Evolutionary conservation across 257 asterid genomes (phyloP).

Genomic region (Mitragyna speciosa): DNA sequence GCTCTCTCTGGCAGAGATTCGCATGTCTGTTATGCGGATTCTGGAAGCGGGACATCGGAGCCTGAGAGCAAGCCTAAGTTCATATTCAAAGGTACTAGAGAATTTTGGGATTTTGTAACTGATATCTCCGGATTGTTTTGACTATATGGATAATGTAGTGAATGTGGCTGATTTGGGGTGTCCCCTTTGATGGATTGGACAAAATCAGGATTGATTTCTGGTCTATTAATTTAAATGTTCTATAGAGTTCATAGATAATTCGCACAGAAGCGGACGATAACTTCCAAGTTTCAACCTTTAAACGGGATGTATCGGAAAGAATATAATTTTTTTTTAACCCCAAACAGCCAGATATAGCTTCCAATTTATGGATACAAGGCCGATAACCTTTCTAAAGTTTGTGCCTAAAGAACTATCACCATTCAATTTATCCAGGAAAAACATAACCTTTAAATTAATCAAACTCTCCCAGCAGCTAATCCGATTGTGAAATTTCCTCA

Average conservation of each 20-base stretch:
- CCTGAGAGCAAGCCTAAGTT: slow-evolving; percentile 41
- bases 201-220: not conserved
- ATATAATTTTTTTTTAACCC: too few species aligned
- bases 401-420: not conserved
- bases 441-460: not conserved
- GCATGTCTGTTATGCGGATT: slow-evolving; percentile 57
- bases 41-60: slow-evolving; percentile 34
- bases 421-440: not conserved
- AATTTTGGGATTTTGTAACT: too few species aligned
- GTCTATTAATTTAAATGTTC: not conserved
- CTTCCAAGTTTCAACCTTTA: not conserved
- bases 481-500: not conserved
- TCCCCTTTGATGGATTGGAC: not conserved
- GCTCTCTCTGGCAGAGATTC: slow-evolving; percentile 31
- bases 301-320: too few species aligned
- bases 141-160: not conserved
- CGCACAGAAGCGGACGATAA: not conserved
- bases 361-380: not conserved
- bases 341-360: too few species aligned
- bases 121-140: not conserved
- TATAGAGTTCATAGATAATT: too few species aligned
- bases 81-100: slow-evolving; percentile 49
- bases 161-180: not conserved
- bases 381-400: not conserved
- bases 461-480: not conserved